A percentile compares a stretch with the other conserved stretches of the same genome.
phyloP scores from a whole-genome alignment of 768 basidiomycete genomes.

The Lactarius indigo region DNA sequence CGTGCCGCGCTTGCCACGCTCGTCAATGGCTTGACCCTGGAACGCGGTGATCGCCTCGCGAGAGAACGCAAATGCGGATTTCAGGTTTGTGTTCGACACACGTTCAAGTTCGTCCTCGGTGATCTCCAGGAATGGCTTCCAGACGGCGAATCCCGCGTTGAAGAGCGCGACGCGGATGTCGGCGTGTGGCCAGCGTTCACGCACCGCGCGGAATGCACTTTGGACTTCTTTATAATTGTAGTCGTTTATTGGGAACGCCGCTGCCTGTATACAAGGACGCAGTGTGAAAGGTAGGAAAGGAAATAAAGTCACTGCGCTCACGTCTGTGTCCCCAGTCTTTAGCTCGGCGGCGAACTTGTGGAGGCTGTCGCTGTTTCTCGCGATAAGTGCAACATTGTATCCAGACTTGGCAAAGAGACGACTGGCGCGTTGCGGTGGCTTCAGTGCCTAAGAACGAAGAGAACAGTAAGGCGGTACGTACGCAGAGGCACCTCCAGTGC shows the following conservation, averaged over 20 bases:
- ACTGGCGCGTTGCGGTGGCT: slow-evolving; percentile 22
- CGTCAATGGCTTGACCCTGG: slow-evolving; percentile 32
- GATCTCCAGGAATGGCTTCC: slow-evolving; percentile 40
- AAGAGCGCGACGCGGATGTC: slow-evolving; percentile 41
- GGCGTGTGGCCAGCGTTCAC: slow-evolving; percentile 32
- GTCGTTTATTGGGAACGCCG: slow-evolving; percentile 35
- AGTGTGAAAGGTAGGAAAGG: background rate
- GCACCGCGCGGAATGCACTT: slow-evolving; percentile 35
- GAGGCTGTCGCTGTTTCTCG: slow-evolving; percentile 34
- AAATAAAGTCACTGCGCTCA: slow-evolving; percentile 14
- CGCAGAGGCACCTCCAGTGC: slow-evolving; percentile 41
- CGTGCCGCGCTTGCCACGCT: slow-evolving; percentile 38
- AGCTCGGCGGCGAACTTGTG: slow-evolving; percentile 36
- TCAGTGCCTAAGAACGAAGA: background rate
- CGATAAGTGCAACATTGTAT: slow-evolving; percentile 41
- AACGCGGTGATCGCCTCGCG: slow-evolving; percentile 35
- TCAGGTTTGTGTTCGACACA: slow-evolving; percentile 34
- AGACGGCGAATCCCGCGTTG: slow-evolving; percentile 37
- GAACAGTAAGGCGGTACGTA: slow-evolving; percentile 28
- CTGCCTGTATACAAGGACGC: slow-evolving; percentile 30
- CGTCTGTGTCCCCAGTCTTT: slow-evolving; percentile 37
- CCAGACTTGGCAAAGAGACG: slow-evolving; percentile 39
- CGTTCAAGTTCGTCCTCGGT: slow-evolving; percentile 36
- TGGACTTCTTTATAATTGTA: slow-evolving; percentile 35
- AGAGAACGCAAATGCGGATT: slow-evolving; percentile 40